A percentile compares a stretch with the other conserved stretches of the same genome.
These are phyloP conservation scores for Excoecaria cochinchinensis DNA, from an alignment of 345 rosid species.

Conservation along the genomic window DNA sequence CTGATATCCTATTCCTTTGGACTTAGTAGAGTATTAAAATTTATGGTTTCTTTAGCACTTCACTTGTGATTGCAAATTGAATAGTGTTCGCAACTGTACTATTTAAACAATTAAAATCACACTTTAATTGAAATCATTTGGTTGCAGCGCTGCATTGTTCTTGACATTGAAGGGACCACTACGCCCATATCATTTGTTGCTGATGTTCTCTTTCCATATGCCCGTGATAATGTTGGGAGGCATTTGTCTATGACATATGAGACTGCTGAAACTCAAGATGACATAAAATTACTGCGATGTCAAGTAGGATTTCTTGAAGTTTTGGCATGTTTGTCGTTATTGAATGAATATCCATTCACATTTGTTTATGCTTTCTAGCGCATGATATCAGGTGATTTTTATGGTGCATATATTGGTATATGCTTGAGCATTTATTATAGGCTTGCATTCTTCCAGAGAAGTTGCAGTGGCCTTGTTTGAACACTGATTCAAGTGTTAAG, in stretches of 20 bases:
- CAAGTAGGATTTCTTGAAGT: conserved; percentile 52
- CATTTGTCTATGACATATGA: conserved; percentile 69
- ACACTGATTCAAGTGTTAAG: not conserved
- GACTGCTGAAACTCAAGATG: conserved; percentile 75
- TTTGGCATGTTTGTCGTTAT: not conserved
- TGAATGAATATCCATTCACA: conserved; percentile 1
- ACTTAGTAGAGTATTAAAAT: not conserved
- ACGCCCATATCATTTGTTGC: conserved; percentile 91
- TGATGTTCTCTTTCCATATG: conserved; percentile 91
- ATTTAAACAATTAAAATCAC: not conserved
- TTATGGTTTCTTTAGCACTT: not conserved
- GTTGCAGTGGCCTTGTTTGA: not conserved
- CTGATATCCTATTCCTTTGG: not conserved
- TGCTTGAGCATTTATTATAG: not conserved
- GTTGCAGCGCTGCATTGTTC: conserved; percentile 77
- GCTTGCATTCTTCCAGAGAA: too few relatives aligned
- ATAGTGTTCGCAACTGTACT: not conserved
- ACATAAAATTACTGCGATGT: conserved; percentile 62
- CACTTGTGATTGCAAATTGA: not conserved
- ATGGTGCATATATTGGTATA: not conserved
- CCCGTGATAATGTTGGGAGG: conserved; percentile 80
- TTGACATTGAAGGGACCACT: conserved; percentile 97
- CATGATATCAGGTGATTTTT: not conserved
- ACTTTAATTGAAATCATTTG: conserved; percentile 23
- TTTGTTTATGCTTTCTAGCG: conserved; percentile 8